Conservation (phyloP, 2,329 filamentous ascomycete species). For the Pyrenochaeta sp. region DNA sequence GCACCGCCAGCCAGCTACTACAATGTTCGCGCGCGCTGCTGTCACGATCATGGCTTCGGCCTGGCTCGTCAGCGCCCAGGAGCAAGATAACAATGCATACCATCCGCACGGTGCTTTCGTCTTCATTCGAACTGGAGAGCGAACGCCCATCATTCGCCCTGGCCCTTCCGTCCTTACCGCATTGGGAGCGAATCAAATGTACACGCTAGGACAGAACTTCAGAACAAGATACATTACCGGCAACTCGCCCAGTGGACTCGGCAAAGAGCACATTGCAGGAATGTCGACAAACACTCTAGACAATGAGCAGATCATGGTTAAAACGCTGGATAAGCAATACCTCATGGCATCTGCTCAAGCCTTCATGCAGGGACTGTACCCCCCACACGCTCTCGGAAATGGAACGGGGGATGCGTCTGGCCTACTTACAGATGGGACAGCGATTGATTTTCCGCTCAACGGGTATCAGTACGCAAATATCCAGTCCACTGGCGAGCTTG, state of each 20-base stretch:
- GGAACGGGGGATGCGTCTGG: conserved; percentile 45
- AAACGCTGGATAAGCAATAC: conserved; percentile 58
- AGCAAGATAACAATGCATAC: conserved; percentile 28
- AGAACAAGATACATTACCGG: conserved; percentile 60
- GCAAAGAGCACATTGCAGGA: conserved; percentile 41
- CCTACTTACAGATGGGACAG: conserved; percentile 58
- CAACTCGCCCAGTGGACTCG: conserved; percentile 28
- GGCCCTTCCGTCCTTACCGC: conserved; percentile 56
- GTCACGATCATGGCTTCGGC: conserved; percentile 32
- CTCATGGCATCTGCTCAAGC: conserved; percentile 64
- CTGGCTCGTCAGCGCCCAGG: conserved; percentile 32
- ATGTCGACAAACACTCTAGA: conserved; percentile 57
- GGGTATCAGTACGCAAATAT: conserved; percentile 68
- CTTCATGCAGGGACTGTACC: conserved; percentile 70
- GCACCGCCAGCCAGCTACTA: conserved; percentile 9
- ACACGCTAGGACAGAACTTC: conserved; percentile 60
- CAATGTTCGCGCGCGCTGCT: conserved; percentile 38
- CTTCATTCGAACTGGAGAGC: conserved; percentile 64
- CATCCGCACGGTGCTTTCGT: conserved; percentile 60
- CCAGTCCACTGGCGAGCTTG: conserved; percentile 52
- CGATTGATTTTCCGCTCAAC: conserved; percentile 58
- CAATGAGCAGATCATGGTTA: conserved; percentile 57
- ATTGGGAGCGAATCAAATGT: conserved; percentile 64
- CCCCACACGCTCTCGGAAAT: conserved; percentile 53
- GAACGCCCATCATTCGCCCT: conserved; percentile 54